These are phyloP conservation scores for Actinomortierella wolfii DNA, from an alignment of 371 early-diverging fungal species.

Conservation along the genomic window DNA sequence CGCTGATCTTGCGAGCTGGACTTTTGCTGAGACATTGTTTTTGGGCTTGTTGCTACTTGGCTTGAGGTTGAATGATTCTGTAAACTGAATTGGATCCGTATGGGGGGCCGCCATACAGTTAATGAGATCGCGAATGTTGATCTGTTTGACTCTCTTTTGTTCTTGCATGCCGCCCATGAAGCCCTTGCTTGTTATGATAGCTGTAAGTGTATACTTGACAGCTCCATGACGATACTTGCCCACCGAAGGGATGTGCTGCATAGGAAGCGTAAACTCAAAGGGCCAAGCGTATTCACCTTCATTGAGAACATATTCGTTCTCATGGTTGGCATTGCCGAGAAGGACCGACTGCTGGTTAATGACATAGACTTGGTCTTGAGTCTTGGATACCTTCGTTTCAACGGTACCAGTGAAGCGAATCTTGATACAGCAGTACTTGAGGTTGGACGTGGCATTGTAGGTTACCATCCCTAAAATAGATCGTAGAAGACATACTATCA, in stretches of 20 bases:
- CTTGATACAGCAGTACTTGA: constrained; percentile 35
- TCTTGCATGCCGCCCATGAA: constrained; percentile 37
- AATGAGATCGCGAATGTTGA: constrained; percentile 27
- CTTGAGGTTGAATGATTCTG: constrained; percentile 18
- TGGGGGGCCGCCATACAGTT: constrained; percentile 10
- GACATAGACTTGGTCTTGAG: constrained; percentile 27
- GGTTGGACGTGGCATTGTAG: constrained; percentile 10
- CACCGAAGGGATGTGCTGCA: constrained; percentile 25
- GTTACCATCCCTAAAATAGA: constrained; percentile 17
- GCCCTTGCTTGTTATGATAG: constrained; percentile 5
- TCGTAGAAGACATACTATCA: too few relatives aligned
- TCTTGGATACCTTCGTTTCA: constrained; percentile 28
- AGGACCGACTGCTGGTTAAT: constrained; percentile 35
- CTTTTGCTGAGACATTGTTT: constrained; percentile 16
- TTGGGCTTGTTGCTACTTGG: constrained; percentile 10
- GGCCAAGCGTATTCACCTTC: constrained; percentile 32
- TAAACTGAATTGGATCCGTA: constrained; percentile 9
- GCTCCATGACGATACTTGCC: constrained; percentile 42
- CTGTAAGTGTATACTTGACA: constrained; percentile 29
- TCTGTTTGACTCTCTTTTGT: constrained; percentile 5
- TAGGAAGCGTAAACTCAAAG: constrained; percentile 25
- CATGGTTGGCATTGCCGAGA: constrained; percentile 31
- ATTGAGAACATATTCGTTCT: constrained; percentile 11
- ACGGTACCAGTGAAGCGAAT: constrained; percentile 24
- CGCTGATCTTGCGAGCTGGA: constrained; percentile 18